A percentile compares a stretch with the other conserved stretches of the same genome.
These are phyloP conservation scores for Ceriops tagal DNA, from an alignment of 345 rosid species.

Conservation along the genomic window DNA sequence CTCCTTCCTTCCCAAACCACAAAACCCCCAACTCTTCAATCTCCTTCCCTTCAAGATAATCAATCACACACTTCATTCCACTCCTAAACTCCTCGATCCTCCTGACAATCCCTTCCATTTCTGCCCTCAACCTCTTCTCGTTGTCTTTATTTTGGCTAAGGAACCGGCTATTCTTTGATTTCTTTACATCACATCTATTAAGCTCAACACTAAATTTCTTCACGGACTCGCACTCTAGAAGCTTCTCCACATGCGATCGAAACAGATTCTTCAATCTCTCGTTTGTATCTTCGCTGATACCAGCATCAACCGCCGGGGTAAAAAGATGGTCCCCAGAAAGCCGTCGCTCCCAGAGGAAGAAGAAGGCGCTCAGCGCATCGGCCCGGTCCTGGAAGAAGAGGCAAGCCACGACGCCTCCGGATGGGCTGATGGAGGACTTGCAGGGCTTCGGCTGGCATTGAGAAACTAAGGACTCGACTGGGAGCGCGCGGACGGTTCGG, in stretches of 20 bases:
- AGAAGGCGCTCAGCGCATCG: slow-evolving; percentile 1
- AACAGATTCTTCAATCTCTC: slow-evolving; percentile 8
- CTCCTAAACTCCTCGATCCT: slow-evolving; percentile 51
- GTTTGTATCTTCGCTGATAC: neutral
- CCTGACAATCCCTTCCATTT: slow-evolving; percentile 35
- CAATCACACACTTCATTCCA: slow-evolving; percentile 49
- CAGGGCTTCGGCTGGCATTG: slow-evolving; percentile 9
- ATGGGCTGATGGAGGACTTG: neutral
- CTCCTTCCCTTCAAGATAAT: slow-evolving; percentile 33
- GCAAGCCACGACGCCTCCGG: neutral
- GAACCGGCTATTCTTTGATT: neutral
- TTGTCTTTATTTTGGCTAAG: slow-evolving; percentile 17
- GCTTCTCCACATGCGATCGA: slow-evolving; percentile 21
- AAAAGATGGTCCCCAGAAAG: slow-evolving; percentile 16
- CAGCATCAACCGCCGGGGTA: slow-evolving; percentile 8
- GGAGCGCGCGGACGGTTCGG: too few species aligned
- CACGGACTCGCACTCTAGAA: slow-evolving; percentile 44
- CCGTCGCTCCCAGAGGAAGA: slow-evolving; percentile 14
- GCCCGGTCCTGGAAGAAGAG: neutral
- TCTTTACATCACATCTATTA: slow-evolving; percentile 11
- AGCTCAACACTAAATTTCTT: slow-evolving; percentile 28
- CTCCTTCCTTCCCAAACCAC: slow-evolving; percentile 26
- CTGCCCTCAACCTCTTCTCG: slow-evolving; percentile 33
- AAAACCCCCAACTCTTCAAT: slow-evolving; percentile 32
- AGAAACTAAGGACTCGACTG: slow-evolving; percentile 7